A percentile compares a stretch with the other conserved stretches of the same genome.
phyloP scores from a whole-genome alignment of 768 basidiomycete species.

The Tricholomella constricta region DNA sequence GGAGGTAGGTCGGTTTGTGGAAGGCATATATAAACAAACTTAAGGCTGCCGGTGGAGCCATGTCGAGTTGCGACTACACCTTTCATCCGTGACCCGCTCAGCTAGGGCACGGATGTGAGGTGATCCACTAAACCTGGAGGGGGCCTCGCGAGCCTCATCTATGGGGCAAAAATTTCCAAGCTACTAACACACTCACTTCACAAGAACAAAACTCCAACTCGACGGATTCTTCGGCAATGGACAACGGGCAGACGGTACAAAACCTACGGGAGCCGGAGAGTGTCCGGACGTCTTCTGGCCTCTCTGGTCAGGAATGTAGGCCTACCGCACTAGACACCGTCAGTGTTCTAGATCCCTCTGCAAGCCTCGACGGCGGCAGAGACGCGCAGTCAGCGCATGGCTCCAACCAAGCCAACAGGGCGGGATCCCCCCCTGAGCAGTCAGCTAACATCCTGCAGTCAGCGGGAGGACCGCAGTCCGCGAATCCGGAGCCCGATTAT shows the following conservation, averaged over 20 bases:
- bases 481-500: background rate
- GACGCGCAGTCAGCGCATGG: background rate
- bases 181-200: constrained; percentile 6
- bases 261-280: background rate
- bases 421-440: constrained; percentile 5
- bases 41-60: background rate
- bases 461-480: background rate
- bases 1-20: constrained; percentile 1
- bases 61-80: background rate
- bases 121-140: constrained; percentile 1
- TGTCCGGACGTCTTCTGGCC: background rate
- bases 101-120: background rate
- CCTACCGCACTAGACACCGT: background rate
- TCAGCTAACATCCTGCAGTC: background rate
- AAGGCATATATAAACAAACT: constrained; percentile 1
- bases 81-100: background rate
- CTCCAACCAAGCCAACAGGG: background rate
- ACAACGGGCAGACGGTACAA: background rate
- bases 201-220: background rate
- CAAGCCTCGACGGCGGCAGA: background rate
- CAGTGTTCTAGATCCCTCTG: background rate
- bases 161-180: background rate
- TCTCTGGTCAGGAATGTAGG: background rate
- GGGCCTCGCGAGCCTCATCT: constrained; percentile 3
- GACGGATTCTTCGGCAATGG: background rate